Percentiles rank a stretch among this genome's conserved stretches.
These are phyloP conservation scores for Pterulicium gracile DNA, from an alignment of 1,284 basidiomycete species.

Conservation along the genomic window DNA sequence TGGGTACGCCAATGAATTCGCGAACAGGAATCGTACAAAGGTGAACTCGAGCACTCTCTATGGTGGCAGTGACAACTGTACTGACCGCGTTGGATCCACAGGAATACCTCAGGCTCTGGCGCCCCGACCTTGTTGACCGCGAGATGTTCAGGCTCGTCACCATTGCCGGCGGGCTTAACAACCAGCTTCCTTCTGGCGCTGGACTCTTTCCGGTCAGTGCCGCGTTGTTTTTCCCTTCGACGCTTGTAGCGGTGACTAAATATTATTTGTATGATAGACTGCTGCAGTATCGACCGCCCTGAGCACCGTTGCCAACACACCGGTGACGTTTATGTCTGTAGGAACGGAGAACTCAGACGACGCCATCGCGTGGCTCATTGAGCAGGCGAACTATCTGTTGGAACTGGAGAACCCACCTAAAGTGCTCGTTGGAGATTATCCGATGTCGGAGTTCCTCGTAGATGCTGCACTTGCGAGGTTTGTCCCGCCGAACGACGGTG, in stretches of 20 bases:
- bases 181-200: neutral
- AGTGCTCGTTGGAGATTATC: slow-evolving; percentile 10
- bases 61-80: no score
- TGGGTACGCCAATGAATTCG: neutral
- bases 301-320: slow-evolving; percentile 14
- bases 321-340: slow-evolving; percentile 8
- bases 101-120: neutral
- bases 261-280: no score
- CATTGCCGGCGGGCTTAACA: neutral
- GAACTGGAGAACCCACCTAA: slow-evolving; percentile 9
- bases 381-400: slow-evolving; percentile 10
- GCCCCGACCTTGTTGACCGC: neutral
- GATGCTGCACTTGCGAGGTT: no score
- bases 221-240: no score
- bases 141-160: neutral
- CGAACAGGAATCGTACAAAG: neutral
- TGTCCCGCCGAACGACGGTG: no score
- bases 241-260: no score
- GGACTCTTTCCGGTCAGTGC: neutral
- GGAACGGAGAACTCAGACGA: slow-evolving; percentile 5
- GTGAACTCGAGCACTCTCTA: no score
- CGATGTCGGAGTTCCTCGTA: no score
- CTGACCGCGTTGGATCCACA: no score
- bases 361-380: slow-evolving; percentile 8
- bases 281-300: slow-evolving; percentile 6